Conservation (phyloP, 495 filamentous ascomycete genomes). For the Tetracladium setigerum region DNA sequence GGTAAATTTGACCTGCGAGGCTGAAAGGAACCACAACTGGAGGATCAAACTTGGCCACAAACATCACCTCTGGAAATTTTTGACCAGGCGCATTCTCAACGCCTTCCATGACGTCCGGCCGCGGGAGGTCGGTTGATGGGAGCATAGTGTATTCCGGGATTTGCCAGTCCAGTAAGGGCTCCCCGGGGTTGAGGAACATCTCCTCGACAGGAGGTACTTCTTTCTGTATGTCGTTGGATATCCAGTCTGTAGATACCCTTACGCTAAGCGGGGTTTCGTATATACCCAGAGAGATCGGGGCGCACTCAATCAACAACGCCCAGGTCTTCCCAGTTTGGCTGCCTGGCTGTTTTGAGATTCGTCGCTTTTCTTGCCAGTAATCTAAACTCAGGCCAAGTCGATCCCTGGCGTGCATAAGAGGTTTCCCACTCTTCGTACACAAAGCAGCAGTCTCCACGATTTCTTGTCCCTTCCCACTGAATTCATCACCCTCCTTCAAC, state of each 20-base stretch:
- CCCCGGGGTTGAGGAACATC: conserved; percentile 27
- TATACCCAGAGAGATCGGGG: conserved; percentile 35
- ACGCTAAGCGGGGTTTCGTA: conserved; percentile 40
- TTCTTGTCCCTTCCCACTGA: conserved; percentile 40
- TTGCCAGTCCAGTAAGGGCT: conserved; percentile 56
- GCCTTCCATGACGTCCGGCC: conserved; percentile 28
- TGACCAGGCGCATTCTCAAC: conserved; percentile 13
- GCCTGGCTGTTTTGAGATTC: conserved; percentile 34
- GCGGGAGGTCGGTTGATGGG: conserved; percentile 27
- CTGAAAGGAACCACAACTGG: conserved; percentile 66
- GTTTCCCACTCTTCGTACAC: conserved; percentile 65
- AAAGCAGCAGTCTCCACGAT: conserved; percentile 46
- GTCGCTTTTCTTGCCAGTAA: conserved; percentile 55
- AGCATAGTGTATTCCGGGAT: conserved; percentile 45
- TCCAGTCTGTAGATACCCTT: conserved; percentile 61
- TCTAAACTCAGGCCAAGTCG: conserved; percentile 72
- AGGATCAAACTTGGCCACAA: conserved; percentile 78
- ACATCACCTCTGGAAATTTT: conserved; percentile 66
- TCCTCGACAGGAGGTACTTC: conserved; percentile 29
- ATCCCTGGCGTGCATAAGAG: conserved; percentile 65
- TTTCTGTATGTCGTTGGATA: conserved; percentile 51
- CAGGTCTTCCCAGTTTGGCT: conserved; percentile 39
- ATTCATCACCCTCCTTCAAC: conserved; percentile 40
- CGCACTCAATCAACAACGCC: conserved; percentile 58
- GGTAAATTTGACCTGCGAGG: conserved; percentile 59